phyloP scores from a whole-genome alignment of 768 basidiomycete species.

The Termitomyces sp. region DNA sequence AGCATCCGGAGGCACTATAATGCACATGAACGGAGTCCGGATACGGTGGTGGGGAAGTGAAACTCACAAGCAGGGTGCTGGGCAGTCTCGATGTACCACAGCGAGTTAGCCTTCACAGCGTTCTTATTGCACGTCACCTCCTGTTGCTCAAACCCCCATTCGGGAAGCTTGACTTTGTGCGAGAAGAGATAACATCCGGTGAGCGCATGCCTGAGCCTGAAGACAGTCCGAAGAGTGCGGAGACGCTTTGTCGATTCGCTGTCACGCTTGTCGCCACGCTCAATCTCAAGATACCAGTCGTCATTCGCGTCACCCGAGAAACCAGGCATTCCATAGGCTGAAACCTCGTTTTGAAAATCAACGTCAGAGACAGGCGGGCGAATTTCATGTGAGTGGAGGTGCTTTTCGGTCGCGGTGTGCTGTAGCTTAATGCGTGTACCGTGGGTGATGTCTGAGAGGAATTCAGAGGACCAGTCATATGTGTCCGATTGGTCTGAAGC shows the following conservation, averaged over 20 bases:
- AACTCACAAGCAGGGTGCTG: constrained; percentile 62
- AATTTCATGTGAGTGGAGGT: constrained; percentile 91
- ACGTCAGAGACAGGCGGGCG: constrained; percentile 95
- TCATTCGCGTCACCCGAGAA: constrained; percentile 91
- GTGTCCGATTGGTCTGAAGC: constrained; percentile 45
- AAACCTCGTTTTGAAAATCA: constrained; percentile 99
- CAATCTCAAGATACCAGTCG: constrained; percentile 88
- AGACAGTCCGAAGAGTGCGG: constrained; percentile 74
- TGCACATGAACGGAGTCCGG: neutral
- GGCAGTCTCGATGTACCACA: constrained; percentile 94
- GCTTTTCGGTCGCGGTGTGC: constrained; percentile 76
- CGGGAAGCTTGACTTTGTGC: constrained; percentile 95
- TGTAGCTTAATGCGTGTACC: constrained; percentile 74
- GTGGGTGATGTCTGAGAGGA: constrained; percentile 58
- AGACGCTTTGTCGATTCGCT: constrained; percentile 64
- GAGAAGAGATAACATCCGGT: constrained; percentile 97
- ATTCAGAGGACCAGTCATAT: constrained; percentile 42
- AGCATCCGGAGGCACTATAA: constrained; percentile 63
- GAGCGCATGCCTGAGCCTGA: constrained; percentile 77
- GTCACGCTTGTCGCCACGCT: constrained; percentile 59
- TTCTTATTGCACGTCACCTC: constrained; percentile 99
- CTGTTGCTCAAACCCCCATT: constrained; percentile 98
- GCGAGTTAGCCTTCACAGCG: constrained; percentile 79
- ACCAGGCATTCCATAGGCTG: constrained; percentile 84
- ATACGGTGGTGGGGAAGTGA: neutral